A percentile compares a stretch with the other conserved stretches of the same genome.
phyloP scores from a whole-genome alignment of 1,139 yeast genomes.

The Groenewaldozyma auringiensis region DNA sequence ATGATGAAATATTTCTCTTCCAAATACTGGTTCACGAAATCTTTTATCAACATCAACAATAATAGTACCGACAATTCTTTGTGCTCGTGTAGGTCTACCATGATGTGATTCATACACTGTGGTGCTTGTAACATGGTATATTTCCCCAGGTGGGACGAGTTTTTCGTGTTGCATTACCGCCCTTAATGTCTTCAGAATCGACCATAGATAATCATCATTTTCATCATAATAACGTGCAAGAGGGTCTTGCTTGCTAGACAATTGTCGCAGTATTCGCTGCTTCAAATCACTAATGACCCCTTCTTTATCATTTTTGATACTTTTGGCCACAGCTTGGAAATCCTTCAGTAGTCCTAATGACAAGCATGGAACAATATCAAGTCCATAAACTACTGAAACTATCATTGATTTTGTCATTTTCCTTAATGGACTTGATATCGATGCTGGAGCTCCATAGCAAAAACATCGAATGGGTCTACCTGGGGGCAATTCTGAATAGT shows the following conservation, averaged over 20 bases:
- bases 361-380: constrained; percentile 31
- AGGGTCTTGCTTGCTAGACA: constrained; percentile 24
- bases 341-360: constrained; percentile 31
- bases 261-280: constrained; percentile 25
- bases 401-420: constrained; percentile 23
- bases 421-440: constrained; percentile 25
- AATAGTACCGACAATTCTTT: constrained; percentile 25
- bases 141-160: constrained; percentile 31
- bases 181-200: constrained; percentile 25
- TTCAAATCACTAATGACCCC: constrained; percentile 25
- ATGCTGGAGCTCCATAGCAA: constrained; percentile 33
- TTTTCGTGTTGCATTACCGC: constrained; percentile 29
- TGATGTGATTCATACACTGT: constrained; percentile 27
- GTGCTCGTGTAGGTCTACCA: constrained; percentile 27
- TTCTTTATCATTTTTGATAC: constrained; percentile 24
- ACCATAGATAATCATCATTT: constrained; percentile 27
- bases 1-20: constrained; percentile 31
- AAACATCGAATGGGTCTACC: constrained; percentile 29
- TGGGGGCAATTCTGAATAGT: constrained; percentile 20
- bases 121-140: constrained; percentile 27
- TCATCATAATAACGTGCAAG: constrained; percentile 21
- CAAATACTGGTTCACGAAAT: constrained; percentile 30
- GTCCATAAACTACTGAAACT: constrained; percentile 30
- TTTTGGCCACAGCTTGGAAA: constrained; percentile 28
- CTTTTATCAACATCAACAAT: constrained; percentile 29